Evolutionary conservation across 805 yeast species (phyloP), one percentile per base, ranked within the genome.

Genomic region (Kazachstania viticola): DNA sequence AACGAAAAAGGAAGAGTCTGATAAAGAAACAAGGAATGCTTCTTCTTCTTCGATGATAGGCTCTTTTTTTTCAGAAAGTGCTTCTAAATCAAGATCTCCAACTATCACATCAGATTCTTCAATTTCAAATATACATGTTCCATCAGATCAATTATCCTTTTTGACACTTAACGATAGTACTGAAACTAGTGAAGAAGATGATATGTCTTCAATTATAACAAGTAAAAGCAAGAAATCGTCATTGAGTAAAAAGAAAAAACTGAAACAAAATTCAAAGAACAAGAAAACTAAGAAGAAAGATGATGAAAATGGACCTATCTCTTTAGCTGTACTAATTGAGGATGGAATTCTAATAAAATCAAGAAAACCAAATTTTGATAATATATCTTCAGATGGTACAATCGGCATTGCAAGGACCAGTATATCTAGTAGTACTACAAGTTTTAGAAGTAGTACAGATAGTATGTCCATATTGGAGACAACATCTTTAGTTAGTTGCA

Each of bases 311-410:
- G 39, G 39, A 13, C 43, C 43, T 8, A 37, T 39, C 12, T 39
- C 45, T 4, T 30, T 38, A 12, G 62, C 64, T 12, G 35, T 49
- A 5, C 36, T 60, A 11, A 46, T 51, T 2, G 62, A 58, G 14
- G 48, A 46, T 5, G 65, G 64, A 1, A 54, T 61, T 25, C 28
- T 50, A 25, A 46, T 60, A 13, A 59, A 50, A 32, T 52, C 55
- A 15, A 29, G 32, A n/a, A 31, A 27, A 30, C 36, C 36, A 5
- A 35, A 35, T 14, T 32, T 23, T 22, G 42, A 38, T 24, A 25
- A 31, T 3, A 11, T 24, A 7, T 28, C 32, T 23, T 19, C 29
- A 15, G 19, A 11, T 12, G 21, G 19, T 9, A 28, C 26, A 18
- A 28, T n/a, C 5, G 19, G 30, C 18, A 14, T 21, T 12, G 22